phyloP scores from a whole-genome alignment of 2,329 filamentous ascomycete species.

The Geosmithia putterillii region DNA sequence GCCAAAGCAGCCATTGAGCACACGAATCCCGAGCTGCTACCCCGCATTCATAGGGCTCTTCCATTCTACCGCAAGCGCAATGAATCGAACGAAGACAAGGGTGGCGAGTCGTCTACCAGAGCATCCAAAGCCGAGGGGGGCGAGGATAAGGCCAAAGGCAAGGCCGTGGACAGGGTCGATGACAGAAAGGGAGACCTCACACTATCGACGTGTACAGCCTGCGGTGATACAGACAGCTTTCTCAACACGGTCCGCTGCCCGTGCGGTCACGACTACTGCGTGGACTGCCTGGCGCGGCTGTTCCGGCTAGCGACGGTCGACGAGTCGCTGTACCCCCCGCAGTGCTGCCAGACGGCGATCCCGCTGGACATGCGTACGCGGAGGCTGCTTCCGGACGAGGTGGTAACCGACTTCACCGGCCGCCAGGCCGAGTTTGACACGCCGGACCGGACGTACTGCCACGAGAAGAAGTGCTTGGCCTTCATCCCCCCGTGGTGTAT shows the following conservation, averaged over 20 bases:
- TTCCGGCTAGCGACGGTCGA: slow-evolving; percentile 31
- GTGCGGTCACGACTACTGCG: slow-evolving; percentile 36
- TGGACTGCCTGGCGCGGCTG: slow-evolving; percentile 28
- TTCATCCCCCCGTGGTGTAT: slow-evolving; percentile 11
- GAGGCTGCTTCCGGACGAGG: slow-evolving; percentile 18
- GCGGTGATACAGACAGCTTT: neutral
- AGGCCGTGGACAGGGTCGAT: too few relatives aligned
- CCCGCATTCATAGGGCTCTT: too few relatives aligned
- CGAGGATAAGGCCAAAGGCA: too few relatives aligned
- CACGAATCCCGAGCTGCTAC: too few relatives aligned
- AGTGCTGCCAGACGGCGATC: slow-evolving; percentile 35
- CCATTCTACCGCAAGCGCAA: too few relatives aligned
- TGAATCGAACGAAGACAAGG: too few relatives aligned
- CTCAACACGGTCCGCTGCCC: neutral
- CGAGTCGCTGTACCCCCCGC: slow-evolving; percentile 41
- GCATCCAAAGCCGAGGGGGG: too few relatives aligned
- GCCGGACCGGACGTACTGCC: slow-evolving; percentile 37
- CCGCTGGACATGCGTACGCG: slow-evolving; percentile 17
- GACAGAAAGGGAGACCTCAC: neutral
- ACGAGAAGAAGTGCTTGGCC: slow-evolving; percentile 5
- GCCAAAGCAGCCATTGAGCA: too few relatives aligned
- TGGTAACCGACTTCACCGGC: slow-evolving; percentile 21
- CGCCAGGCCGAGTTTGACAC: slow-evolving; percentile 38
- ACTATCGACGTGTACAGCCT: neutral
- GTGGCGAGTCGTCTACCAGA: too few relatives aligned